A percentile compares a stretch with the other conserved stretches of the same genome.
Evolutionary conservation across 306 rosid species (phyloP).

Genomic region (Oemleria cerasiformis): DNA sequence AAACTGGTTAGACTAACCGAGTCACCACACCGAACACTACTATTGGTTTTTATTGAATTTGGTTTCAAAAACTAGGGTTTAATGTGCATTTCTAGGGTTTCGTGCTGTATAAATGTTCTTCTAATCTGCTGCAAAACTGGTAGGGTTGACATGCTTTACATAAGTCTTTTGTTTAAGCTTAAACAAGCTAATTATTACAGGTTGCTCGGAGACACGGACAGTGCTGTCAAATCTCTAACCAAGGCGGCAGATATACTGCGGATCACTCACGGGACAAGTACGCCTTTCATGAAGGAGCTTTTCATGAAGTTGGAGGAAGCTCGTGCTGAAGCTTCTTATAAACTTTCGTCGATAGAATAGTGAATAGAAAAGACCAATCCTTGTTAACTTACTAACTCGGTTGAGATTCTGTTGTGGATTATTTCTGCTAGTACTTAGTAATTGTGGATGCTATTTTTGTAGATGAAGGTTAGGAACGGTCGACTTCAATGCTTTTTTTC

Average conservation of each 20-base stretch:
- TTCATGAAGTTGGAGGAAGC: constrained; percentile 80
- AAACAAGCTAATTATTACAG: constrained; percentile 27
- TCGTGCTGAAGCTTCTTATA: constrained; percentile 72
- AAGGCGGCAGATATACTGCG: constrained; percentile 67
- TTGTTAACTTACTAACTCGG: not conserved
- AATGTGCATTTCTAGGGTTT: too few relatives aligned
- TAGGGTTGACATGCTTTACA: too few relatives aligned
- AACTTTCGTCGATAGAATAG: constrained; percentile 31
- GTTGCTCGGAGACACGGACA: constrained; percentile 61
- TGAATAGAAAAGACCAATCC: constrained; percentile 14
- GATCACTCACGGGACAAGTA: constrained; percentile 76
- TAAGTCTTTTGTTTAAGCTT: not conserved
- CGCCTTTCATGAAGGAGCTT: constrained; percentile 72
- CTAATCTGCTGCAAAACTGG: too few relatives aligned
- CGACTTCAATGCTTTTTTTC: too few relatives aligned
- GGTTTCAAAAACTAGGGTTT: too few relatives aligned
- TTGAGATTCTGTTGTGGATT: not conserved
- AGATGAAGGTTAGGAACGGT: too few relatives aligned
- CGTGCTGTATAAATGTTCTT: too few relatives aligned
- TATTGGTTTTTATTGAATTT: too few relatives aligned
- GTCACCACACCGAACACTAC: too few relatives aligned
- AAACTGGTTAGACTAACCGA: too few relatives aligned
- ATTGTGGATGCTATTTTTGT: too few relatives aligned
- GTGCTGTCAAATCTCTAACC: constrained; percentile 59
- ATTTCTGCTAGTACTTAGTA: not conserved